Percentiles rank a stretch among this genome's conserved stretches.
Conservation (phyloP, 2,329 filamentous ascomycete genomes). For the Fusarium irregulare region DNA sequence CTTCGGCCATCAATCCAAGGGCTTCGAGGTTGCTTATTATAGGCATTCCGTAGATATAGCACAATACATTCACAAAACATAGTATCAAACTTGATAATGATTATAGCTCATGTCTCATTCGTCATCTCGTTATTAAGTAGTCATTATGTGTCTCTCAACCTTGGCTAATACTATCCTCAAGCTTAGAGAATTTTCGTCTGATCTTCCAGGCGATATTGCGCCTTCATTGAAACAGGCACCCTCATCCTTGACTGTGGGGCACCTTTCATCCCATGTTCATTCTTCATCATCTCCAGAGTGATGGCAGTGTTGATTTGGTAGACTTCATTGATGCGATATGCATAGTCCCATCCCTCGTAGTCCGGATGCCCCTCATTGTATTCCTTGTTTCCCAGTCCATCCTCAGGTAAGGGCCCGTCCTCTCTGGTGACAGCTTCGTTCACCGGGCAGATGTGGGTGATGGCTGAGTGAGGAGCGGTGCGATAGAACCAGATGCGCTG, state of each 20-base stretch:
- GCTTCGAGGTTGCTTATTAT: fast-evolving
- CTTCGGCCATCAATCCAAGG: not conserved
- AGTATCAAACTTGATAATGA: fast-evolving
- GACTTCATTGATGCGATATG: constrained; percentile 42
- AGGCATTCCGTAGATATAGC: not conserved
- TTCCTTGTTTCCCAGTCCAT: constrained; percentile 44
- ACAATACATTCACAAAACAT: not conserved
- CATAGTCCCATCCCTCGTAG: constrained; percentile 46
- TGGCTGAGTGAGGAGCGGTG: constrained; percentile 40
- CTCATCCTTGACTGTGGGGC: constrained; percentile 6
- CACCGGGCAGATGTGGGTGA: constrained; percentile 44
- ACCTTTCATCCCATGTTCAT: constrained; percentile 19
- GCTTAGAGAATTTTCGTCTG: not conserved
- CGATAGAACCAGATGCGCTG: not conserved
- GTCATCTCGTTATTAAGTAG: not conserved
- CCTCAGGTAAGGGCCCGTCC: constrained; percentile 19
- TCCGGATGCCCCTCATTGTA: constrained; percentile 41
- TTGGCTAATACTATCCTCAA: no score
- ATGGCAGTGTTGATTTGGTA: constrained; percentile 38
- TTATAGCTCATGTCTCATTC: not conserved
- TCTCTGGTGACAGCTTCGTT: constrained; percentile 32
- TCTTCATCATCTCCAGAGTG: constrained; percentile 29
- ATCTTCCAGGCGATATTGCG: not conserved
- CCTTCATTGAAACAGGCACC: not conserved
- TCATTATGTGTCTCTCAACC: not conserved